Percentiles rank a stretch among this genome's conserved stretches.
These are phyloP conservation scores for Polygonum maritimum DNA, from an alignment of 148 eudicot genomes.

Conservation along the genomic window DNA sequence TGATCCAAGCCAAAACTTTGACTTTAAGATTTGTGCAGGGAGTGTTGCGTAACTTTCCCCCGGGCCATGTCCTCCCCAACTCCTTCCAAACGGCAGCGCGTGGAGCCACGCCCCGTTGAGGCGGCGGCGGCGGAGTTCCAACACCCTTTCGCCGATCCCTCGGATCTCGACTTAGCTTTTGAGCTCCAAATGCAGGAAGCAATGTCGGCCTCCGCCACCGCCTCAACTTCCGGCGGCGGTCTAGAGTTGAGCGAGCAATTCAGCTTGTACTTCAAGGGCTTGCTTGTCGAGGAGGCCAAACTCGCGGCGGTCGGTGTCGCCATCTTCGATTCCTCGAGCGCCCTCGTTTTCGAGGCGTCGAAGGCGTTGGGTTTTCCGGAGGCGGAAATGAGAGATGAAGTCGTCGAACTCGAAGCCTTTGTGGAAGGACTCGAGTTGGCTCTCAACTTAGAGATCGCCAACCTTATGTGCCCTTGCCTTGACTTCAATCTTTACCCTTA, in stretches of 20 bases:
- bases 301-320: background rate
- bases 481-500: background rate
- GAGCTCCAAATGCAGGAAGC: background rate
- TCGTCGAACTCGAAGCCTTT: background rate
- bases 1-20: too few species aligned
- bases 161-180: background rate
- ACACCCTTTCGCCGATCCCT: background rate
- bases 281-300: background rate
- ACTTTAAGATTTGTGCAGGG: too few species aligned
- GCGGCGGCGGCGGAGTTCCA: too few species aligned
- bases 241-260: background rate
- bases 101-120: background rate
- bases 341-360: background rate
- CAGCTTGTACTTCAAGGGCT: background rate
- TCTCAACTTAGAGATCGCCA: background rate
- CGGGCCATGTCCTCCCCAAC: too few species aligned
- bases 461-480: background rate
- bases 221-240: background rate
- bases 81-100: too few species aligned
- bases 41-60: too few species aligned
- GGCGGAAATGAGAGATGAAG: background rate
- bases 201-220: background rate
- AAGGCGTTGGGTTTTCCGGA: background rate
- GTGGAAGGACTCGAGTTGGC: background rate
- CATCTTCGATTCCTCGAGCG: background rate